Evolutionary conservation across 129 eudicot genomes (phyloP), one percentile per base, ranked within the genome.

Genomic region (Tagetes erecta): DNA sequence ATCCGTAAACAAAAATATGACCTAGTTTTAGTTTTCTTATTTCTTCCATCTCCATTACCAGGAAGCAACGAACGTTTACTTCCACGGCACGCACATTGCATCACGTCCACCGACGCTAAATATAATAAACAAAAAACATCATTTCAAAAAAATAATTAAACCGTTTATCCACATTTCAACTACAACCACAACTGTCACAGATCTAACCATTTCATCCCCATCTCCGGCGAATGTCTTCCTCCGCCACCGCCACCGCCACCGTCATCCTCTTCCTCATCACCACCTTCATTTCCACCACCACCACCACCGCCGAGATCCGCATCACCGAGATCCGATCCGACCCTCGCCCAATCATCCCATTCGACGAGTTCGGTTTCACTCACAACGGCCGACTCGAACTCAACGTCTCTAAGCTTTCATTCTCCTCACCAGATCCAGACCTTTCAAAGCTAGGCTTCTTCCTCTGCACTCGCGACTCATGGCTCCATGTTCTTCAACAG

Each of bases 301-400:
- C 31, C 36, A 20, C 27, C 27, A 20, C 27, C 27, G 88, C 88
- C 34, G 97, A 91, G 77, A 91, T 91, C 78, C 87, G 88, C 0
- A 47, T 14, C 85, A 60, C 85, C 33, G 73, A 83, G 45, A 80
- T 88, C 84, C 77, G 75, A 73, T 84, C 92, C 55, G 92, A 91
- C 76, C 45, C 55, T 20, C 86, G 95, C 5, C 83, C 89, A 30
- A 80, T 86, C 41, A 91, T 91, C 80, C 88, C 87, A n/a, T 80
- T 91, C 81, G 95, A 91, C 64, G 89, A 86, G 58, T 91, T 91
- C 85, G 95, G 97, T 0, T 88, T 87, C 88, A 88, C 97, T 9
- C 97, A 86, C 86, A 75, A 71, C 42, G 95, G 97, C 70, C 84
- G 82, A 5, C 78, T 86, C 49, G 84, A 83, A 39, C 88, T 91